These are phyloP conservation scores for Parietaria judaica DNA, from an alignment of 306 rosid genomes.

Conservation along the genomic window DNA sequence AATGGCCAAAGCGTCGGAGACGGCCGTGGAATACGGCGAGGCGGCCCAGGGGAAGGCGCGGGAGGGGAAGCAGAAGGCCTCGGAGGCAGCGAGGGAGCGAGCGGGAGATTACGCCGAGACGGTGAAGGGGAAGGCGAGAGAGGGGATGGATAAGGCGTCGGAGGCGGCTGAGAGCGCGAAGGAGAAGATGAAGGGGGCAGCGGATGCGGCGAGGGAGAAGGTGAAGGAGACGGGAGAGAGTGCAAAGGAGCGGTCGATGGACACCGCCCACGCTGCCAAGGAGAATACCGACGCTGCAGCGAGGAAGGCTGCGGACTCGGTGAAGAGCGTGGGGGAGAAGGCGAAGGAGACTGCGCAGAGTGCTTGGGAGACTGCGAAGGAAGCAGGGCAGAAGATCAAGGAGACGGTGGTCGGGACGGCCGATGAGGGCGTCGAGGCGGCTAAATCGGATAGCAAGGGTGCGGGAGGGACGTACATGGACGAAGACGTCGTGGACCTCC, in stretches of 20 bases:
- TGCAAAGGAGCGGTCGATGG: conserved; percentile 19
- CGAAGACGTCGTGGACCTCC: conserved; percentile 15
- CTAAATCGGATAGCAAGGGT: neutral
- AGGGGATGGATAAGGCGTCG: conserved; percentile 11
- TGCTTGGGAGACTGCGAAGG: conserved; percentile 26
- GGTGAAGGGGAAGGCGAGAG: conserved; percentile 10
- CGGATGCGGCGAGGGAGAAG: conserved; percentile 16
- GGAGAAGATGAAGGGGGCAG: conserved; percentile 12
- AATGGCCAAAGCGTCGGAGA: conserved; percentile 7
- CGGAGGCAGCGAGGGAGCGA: conserved; percentile 26
- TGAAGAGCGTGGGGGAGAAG: conserved; percentile 12
- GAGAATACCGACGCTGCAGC: conserved; percentile 23
- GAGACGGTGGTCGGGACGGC: conserved; percentile 45
- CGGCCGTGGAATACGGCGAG: conserved; percentile 11
- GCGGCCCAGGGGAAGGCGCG: conserved; percentile 14
- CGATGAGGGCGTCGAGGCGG: conserved; percentile 21
- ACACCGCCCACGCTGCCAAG: conserved; percentile 24
- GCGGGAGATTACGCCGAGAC: neutral
- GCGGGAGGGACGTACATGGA: neutral
- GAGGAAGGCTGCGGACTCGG: conserved; percentile 15
- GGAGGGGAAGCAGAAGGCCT: conserved; percentile 20
- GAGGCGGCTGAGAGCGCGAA: conserved; percentile 9
- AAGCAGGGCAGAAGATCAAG: conserved; percentile 45
- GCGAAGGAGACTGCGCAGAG: conserved; percentile 6
- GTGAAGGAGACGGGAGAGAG: conserved; percentile 8